Percentiles rank a stretch among this genome's conserved stretches.
These are phyloP conservation scores for Gentiana macrophylla DNA, from an alignment of 257 asterid genomes.

Conservation along the genomic window DNA sequence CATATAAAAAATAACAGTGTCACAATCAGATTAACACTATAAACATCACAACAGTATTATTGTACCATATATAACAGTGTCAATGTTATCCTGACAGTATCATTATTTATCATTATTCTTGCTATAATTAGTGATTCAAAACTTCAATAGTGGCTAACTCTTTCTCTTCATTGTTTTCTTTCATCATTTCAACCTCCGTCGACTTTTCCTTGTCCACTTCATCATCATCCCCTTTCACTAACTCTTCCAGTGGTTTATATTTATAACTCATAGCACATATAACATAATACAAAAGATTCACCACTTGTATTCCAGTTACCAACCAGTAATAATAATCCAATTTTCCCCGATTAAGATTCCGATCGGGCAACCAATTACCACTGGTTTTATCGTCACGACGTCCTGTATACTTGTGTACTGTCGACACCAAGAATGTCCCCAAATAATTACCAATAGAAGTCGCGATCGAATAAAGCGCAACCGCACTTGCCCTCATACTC, in stretches of 20 bases:
- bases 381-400: neutral
- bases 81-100: no score
- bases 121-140: no score
- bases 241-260: conserved; percentile 45
- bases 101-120: no score
- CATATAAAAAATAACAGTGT: no score
- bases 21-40: no score
- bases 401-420: conserved; percentile 47
- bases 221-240: conserved; percentile 5
- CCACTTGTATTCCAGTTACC: conserved; percentile 43
- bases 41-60: no score
- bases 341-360: conserved; percentile 55
- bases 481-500: conserved; percentile 79
- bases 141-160: neutral
- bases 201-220: conserved; percentile 24
- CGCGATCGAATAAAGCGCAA: conserved; percentile 55
- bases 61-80: no score
- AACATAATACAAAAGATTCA: conserved; percentile 48
- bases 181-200: neutral
- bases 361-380: conserved; percentile 59
- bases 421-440: conserved; percentile 46
- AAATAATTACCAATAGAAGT: conserved; percentile 46
- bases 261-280: conserved; percentile 46
- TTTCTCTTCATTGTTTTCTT: neutral
- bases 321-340: conserved; percentile 67